These are phyloP conservation scores for Maudiozyma saulgeensis DNA, from an alignment of 805 yeast genomes.

Conservation along the genomic window DNA sequence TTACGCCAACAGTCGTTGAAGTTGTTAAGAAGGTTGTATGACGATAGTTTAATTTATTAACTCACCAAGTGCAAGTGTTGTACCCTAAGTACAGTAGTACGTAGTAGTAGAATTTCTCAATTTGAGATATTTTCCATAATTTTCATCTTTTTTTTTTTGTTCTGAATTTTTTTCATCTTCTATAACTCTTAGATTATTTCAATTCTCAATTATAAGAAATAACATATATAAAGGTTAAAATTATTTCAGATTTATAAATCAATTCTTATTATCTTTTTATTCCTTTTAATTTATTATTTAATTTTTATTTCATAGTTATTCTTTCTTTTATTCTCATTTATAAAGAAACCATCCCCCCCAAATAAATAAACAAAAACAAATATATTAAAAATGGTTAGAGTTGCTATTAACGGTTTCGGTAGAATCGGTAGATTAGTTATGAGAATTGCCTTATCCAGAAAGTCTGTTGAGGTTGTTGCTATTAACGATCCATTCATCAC, in stretches of 20 bases:
- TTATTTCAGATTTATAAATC: too few relatives aligned
- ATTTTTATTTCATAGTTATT: not conserved
- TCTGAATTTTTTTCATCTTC: too few relatives aligned
- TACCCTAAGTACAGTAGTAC: too few relatives aligned
- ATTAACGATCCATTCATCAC: conserved; percentile 63
- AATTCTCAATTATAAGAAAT: not conserved
- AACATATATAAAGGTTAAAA: not conserved
- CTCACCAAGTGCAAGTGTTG: too few relatives aligned
- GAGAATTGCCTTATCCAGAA: conserved; percentile 50
- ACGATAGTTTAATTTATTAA: too few relatives aligned
- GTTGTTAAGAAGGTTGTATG: too few relatives aligned
- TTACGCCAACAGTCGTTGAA: too few relatives aligned
- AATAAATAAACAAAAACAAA: conserved; percentile 3
- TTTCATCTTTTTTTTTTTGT: too few relatives aligned
- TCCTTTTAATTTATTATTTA: not conserved
- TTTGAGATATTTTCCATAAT: too few relatives aligned
- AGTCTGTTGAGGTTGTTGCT: conserved; percentile 49
- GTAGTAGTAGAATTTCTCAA: too few relatives aligned
- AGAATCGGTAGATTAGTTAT: conserved; percentile 62
- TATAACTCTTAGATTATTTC: not conserved
- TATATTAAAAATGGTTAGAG: conserved; percentile 19
- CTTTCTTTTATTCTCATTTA: not conserved
- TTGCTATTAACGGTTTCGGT: conserved; percentile 69
- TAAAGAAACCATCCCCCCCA: not conserved
- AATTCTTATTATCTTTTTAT: not conserved